Conservation (phyloP, 2,329 filamentous ascomycete species). For the Phyllosticta paracitricarpa region DNA sequence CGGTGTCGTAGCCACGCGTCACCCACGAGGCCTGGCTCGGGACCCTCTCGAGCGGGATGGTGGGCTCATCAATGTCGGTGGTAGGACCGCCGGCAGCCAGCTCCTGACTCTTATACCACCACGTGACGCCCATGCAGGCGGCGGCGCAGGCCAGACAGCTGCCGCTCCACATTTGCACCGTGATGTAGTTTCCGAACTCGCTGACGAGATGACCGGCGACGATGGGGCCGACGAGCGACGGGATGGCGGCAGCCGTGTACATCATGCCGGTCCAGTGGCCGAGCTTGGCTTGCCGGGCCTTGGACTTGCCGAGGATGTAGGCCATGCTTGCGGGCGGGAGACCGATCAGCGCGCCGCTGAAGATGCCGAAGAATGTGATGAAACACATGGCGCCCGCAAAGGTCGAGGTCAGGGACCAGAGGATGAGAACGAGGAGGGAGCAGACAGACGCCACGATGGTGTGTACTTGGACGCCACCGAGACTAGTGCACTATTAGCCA, state of each 20-base stretch:
- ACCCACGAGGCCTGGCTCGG: neutral
- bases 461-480: slow-evolving; percentile 38
- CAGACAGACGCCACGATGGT: slow-evolving; percentile 30
- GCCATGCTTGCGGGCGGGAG: slow-evolving; percentile 41
- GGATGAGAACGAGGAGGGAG: slow-evolving; percentile 32
- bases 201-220: slow-evolving; percentile 38
- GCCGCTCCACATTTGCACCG: slow-evolving; percentile 40
- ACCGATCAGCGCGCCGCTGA: slow-evolving; percentile 41
- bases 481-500: slow-evolving; percentile 12
- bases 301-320: slow-evolving; percentile 31
- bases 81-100: neutral
- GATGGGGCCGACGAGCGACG: slow-evolving; percentile 38
- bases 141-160: slow-evolving; percentile 31
- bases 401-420: slow-evolving; percentile 34
- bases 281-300: slow-evolving; percentile 29
- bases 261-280: slow-evolving; percentile 46
- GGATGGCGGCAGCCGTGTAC: slow-evolving; percentile 37
- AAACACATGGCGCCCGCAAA: slow-evolving; percentile 35
- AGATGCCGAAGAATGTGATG: slow-evolving; percentile 38
- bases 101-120: slow-evolving; percentile 14
- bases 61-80: neutral
- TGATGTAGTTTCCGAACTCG: slow-evolving; percentile 31
- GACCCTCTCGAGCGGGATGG: neutral
- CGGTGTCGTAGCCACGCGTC: neutral
- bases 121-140: slow-evolving; percentile 29